Conservation (phyloP, 2,329 filamentous ascomycete genomes). For the Stachybotrys elegans region DNA sequence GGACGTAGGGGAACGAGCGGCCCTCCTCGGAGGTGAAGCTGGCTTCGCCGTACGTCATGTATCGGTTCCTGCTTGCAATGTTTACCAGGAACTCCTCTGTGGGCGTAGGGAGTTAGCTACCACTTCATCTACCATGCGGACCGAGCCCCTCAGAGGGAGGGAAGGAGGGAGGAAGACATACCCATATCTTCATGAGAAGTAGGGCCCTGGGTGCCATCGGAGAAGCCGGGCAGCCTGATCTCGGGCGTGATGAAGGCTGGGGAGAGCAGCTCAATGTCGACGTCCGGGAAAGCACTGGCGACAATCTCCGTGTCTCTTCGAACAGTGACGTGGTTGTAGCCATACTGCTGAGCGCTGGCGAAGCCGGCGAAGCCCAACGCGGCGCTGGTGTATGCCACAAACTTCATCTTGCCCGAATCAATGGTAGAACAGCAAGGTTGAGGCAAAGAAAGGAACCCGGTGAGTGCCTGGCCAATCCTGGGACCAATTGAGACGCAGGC, state of each 20-base stretch:
- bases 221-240: conserved; percentile 9
- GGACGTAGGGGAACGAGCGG: conserved; percentile 12
- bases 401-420: conserved; percentile 3
- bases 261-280: conserved; percentile 11
- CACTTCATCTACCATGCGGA: no score
- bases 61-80: conserved; percentile 8
- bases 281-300: conserved; percentile 6
- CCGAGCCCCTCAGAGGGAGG: background rate
- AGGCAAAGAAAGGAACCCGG: no score
- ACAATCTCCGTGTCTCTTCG: conserved; percentile 7
- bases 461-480: background rate
- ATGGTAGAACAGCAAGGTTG: background rate
- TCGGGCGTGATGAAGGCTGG: conserved; percentile 11
- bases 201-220: conserved; percentile 12
- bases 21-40: conserved; percentile 14
- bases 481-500: no score
- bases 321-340: conserved; percentile 10
- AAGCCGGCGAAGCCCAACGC: conserved; percentile 6
- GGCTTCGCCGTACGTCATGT: conserved; percentile 12
- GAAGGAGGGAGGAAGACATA: conserved; percentile 1
- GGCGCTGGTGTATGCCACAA: background rate
- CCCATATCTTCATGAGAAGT: conserved; percentile 11
- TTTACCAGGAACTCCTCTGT: conserved; percentile 11
- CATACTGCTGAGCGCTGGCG: conserved; percentile 8
- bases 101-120: background rate